Evolutionary conservation across 371 early-diverging fungal species (phyloP).

Genomic region (Syncephalastrum racemosum): DNA sequence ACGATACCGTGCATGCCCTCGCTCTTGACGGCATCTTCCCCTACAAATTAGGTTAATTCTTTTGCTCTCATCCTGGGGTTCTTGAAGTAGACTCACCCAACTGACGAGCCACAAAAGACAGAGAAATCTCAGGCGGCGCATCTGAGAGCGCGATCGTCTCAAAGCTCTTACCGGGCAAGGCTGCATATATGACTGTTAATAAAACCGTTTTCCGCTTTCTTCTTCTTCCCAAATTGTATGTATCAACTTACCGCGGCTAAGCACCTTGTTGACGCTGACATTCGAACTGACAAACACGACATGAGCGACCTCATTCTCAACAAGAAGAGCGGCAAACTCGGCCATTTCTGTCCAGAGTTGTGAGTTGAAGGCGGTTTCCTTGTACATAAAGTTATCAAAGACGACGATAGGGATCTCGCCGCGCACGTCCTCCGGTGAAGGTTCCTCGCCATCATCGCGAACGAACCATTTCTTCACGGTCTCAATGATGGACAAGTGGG

Average conservation of each 20-base stretch:
- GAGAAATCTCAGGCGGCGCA: slow-evolving; percentile 64
- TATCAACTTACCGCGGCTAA: slow-evolving; percentile 61
- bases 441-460: slow-evolving; percentile 11
- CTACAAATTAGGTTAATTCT: background rate
- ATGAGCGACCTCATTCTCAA: slow-evolving; percentile 83
- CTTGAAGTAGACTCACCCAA: slow-evolving; percentile 30
- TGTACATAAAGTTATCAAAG: slow-evolving; percentile 82
- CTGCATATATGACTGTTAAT: slow-evolving; percentile 24
- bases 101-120: slow-evolving; percentile 61
- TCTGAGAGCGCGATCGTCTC: slow-evolving; percentile 71
- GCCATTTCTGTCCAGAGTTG: slow-evolving; percentile 72
- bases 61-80: background rate
- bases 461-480: background rate
- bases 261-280: slow-evolving; percentile 66
- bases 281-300: slow-evolving; percentile 88
- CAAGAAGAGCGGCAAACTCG: slow-evolving; percentile 75
- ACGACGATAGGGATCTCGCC: slow-evolving; percentile 82
- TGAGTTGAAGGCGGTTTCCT: slow-evolving; percentile 60
- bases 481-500: too few relatives aligned
- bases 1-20: slow-evolving; percentile 57
- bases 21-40: slow-evolving; percentile 11
- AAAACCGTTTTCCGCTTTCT: background rate
- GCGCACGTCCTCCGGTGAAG: slow-evolving; percentile 15
- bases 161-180: slow-evolving; percentile 76
- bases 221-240: background rate